Percentiles rank a stretch among this genome's conserved stretches.
Conservation (phyloP, 2,329 filamentous ascomycete genomes). For the Fusarium succisae region DNA sequence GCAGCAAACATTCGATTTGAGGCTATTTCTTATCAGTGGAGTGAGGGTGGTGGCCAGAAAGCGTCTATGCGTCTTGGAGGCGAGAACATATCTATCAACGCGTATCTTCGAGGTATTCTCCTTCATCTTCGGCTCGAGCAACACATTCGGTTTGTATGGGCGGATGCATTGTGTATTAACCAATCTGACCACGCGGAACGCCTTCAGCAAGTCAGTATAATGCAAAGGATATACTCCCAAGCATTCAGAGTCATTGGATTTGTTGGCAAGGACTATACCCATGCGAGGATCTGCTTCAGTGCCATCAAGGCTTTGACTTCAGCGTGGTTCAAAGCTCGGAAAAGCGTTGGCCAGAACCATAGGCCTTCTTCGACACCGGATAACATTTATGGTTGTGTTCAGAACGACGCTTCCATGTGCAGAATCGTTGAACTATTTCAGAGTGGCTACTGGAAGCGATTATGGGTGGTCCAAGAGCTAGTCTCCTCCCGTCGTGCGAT, state of each 20-base stretch:
- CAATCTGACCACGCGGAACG: not conserved
- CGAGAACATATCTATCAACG: not conserved
- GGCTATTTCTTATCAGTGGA: not conserved
- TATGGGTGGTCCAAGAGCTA: not conserved
- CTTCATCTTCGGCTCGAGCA: not conserved
- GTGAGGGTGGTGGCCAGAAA: not conserved
- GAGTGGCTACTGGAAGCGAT: not conserved
- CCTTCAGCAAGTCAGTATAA: not conserved
- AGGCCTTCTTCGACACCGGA: not conserved
- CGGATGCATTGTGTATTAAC: not conserved
- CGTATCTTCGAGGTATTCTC: not conserved
- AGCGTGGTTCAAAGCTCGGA: not conserved
- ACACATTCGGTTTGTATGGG: not conserved
- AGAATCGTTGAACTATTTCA: not conserved
- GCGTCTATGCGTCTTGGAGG: not conserved
- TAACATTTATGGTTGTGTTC: not conserved
- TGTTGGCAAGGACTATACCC: not conserved
- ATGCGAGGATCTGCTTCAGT: not conserved
- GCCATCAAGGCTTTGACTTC: not conserved
- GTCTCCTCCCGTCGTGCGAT: not conserved
- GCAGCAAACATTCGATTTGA: not conserved
- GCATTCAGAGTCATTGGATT: not conserved
- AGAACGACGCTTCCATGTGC: not conserved
- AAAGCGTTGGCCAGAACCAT: not conserved
- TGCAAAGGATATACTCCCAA: not conserved